These are phyloP conservation scores for Fusarium miscanthi DNA, from an alignment of 2,329 filamentous ascomycete species.

Conservation along the genomic window DNA sequence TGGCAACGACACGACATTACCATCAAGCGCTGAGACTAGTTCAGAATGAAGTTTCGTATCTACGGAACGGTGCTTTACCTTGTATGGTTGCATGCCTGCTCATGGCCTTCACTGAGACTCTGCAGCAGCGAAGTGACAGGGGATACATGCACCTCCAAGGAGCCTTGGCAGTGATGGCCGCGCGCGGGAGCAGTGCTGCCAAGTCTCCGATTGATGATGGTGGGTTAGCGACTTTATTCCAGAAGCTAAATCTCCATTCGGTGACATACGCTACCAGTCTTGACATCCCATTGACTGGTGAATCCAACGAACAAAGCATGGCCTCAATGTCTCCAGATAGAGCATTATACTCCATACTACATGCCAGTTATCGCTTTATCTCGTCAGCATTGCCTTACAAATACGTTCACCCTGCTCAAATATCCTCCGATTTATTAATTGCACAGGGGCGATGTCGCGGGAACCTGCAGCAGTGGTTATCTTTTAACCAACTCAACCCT, in stretches of 20 bases:
- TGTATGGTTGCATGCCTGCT: conserved; percentile 21
- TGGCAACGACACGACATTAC: conserved; percentile 1
- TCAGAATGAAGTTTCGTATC: conserved; percentile 4
- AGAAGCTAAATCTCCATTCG: conserved; percentile 25
- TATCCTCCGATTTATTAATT: conserved; percentile 5
- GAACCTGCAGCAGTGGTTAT: conserved; percentile 18
- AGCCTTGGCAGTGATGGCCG: conserved; percentile 5
- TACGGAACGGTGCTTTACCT: not conserved
- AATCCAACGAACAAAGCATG: too few relatives aligned
- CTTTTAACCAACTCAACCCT: not conserved
- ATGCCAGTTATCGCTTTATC: conserved; percentile 20
- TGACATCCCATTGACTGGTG: not conserved
- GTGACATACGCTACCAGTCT: conserved; percentile 17
- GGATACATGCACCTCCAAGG: conserved; percentile 24
- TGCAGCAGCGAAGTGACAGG: conserved; percentile 22
- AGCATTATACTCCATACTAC: not conserved
- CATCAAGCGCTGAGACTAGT: not conserved
- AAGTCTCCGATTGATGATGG: not conserved
- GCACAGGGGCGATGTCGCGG: conserved; percentile 15
- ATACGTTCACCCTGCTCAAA: not conserved
- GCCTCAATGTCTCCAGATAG: not conserved
- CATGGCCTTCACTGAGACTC: conserved; percentile 4
- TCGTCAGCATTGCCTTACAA: not conserved
- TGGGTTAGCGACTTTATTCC: not conserved
- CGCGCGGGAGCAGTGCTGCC: rapidly evolving